Conservation (phyloP, 2,329 filamentous ascomycete genomes). For the Lasiodiplodia theobromae region DNA sequence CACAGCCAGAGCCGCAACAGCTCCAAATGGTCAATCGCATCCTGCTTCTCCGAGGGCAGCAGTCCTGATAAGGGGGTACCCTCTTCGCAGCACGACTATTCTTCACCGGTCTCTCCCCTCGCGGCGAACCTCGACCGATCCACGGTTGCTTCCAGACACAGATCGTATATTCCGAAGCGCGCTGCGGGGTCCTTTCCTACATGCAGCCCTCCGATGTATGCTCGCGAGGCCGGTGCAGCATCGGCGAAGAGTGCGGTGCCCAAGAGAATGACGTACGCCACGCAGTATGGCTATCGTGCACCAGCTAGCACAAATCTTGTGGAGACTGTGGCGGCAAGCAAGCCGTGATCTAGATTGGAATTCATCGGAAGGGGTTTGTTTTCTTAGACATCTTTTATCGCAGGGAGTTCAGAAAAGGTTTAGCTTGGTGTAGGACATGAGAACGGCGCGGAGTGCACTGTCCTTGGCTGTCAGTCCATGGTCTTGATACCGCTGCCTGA, state of each 20-base stretch:
- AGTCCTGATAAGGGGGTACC: not conserved
- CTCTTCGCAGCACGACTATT: not conserved
- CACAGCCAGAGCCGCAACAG: conserved; percentile 6
- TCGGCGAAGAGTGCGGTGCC: not conserved
- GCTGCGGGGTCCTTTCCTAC: conserved; percentile 13
- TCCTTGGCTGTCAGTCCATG: not conserved
- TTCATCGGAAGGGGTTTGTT: not conserved
- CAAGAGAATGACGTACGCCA: conserved; percentile 12
- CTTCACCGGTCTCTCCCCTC: not conserved
- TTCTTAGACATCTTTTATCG: not conserved
- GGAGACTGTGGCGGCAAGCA: not conserved
- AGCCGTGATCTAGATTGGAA: not conserved
- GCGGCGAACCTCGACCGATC: not conserved
- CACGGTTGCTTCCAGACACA: not conserved
- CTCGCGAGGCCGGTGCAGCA: not conserved
- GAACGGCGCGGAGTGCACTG: not conserved
- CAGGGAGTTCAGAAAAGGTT: not conserved
- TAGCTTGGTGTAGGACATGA: not conserved
- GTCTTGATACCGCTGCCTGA: conserved; percentile 16
- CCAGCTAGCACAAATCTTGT: not conserved
- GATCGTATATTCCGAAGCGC: conserved; percentile 22
- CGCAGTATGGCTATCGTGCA: conserved; percentile 1
- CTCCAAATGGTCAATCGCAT: conserved; percentile 17
- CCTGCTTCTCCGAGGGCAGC: conserved; percentile 21
- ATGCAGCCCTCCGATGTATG: not conserved